Conservation (phyloP, 1,139 yeast species). For the Geotrichum klebahnii region DNA sequence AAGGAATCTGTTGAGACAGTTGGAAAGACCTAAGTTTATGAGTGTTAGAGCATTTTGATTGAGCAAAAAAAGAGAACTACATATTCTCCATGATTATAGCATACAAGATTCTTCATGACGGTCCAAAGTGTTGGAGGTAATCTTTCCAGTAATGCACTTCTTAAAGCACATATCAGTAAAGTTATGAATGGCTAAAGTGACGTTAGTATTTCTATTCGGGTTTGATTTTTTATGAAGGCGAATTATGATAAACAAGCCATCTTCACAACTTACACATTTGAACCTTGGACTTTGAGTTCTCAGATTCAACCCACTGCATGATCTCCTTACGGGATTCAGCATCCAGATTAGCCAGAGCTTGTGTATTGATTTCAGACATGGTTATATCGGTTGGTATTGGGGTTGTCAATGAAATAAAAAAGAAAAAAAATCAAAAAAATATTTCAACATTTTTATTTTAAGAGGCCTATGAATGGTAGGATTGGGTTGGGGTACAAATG, state of each 20-base stretch:
- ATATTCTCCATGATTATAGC: slow-evolving; percentile 18
- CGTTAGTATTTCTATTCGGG: background rate
- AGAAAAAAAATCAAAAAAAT: background rate
- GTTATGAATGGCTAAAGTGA: slow-evolving; percentile 55
- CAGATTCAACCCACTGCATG: slow-evolving; percentile 70
- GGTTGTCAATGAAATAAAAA: background rate
- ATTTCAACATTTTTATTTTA: slow-evolving; percentile 3
- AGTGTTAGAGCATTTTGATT: background rate
- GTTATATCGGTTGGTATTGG: slow-evolving; percentile 11
- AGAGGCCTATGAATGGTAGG: too few relatives aligned
- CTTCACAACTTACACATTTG: slow-evolving; percentile 49
- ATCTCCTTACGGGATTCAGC: slow-evolving; percentile 71
- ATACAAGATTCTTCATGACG: slow-evolving; percentile 61
- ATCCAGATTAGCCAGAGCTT: slow-evolving; percentile 61
- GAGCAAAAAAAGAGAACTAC: background rate
- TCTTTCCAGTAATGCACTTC: slow-evolving; percentile 61
- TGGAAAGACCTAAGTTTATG: slow-evolving; percentile 43
- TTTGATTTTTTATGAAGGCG: background rate
- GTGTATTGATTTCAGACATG: slow-evolving; percentile 60
- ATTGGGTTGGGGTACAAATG: too few relatives aligned
- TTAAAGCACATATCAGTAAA: slow-evolving; percentile 90
- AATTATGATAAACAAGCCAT: background rate
- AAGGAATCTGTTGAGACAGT: slow-evolving; percentile 79
- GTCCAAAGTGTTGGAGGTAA: slow-evolving; percentile 52
- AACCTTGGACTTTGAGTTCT: slow-evolving; percentile 82